Percentiles rank a stretch among this genome's conserved stretches.
Evolutionary conservation across 1,284 basidiomycete genomes (phyloP).

Genomic region (Paramarasmius palmivorus): DNA sequence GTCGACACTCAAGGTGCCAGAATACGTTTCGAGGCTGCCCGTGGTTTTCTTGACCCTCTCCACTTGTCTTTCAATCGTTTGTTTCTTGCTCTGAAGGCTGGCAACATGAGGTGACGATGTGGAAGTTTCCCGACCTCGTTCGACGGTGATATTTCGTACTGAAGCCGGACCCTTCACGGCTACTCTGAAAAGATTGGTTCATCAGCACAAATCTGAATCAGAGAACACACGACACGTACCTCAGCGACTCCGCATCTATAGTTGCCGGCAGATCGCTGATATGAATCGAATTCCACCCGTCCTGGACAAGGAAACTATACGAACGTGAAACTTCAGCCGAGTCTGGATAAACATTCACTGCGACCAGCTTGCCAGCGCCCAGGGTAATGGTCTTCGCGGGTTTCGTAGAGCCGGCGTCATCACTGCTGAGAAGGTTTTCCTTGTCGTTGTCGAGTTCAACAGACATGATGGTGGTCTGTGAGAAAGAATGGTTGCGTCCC

Average conservation of each 20-base stretch:
- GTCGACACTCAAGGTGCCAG: constrained; percentile 29
- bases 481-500: background rate
- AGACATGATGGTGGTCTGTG: background rate
- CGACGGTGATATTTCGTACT: constrained; percentile 1
- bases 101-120: background rate
- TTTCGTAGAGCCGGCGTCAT: constrained; percentile 5
- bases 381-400: constrained; percentile 24
- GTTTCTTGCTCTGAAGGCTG: background rate
- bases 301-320: constrained; percentile 28
- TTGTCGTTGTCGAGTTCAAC: background rate
- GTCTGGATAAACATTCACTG: constrained; percentile 32
- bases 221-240: constrained; percentile 22
- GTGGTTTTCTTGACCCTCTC: constrained; percentile 22
- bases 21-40: constrained; percentile 29
- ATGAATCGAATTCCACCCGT: constrained; percentile 32
- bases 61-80: background rate
- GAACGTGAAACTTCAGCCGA: constrained; percentile 34
- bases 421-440: background rate
- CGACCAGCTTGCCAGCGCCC: constrained; percentile 29
- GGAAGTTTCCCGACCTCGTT: background rate
- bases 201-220: background rate
- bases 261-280: constrained; percentile 30
- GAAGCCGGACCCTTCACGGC: background rate
- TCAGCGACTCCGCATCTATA: constrained; percentile 30
- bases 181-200: background rate